These are phyloP conservation scores for Keithomyces neogunnii DNA, from an alignment of 2,329 filamentous ascomycete species.

Conservation along the genomic window DNA sequence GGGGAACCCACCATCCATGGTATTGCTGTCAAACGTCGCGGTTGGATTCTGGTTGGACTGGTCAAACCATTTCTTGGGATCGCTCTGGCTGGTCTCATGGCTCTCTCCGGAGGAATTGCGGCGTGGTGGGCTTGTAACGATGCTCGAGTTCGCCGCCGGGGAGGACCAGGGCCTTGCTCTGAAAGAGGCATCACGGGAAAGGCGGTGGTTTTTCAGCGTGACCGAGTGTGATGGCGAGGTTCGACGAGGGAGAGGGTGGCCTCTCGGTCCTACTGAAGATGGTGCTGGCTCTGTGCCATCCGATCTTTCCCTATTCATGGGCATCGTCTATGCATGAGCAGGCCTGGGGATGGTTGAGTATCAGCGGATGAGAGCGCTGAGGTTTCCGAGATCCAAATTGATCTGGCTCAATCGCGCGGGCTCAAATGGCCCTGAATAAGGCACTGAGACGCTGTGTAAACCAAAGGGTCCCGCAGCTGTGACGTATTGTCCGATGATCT, in stretches of 20 bases:
- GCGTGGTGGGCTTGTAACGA: slow-evolving; percentile 15
- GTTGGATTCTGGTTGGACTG: slow-evolving; percentile 41
- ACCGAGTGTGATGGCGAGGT: slow-evolving; percentile 36
- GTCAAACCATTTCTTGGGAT: slow-evolving; percentile 47
- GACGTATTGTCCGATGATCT: neutral
- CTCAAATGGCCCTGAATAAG: neutral
- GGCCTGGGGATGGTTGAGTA: neutral
- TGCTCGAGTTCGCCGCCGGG: slow-evolving; percentile 11
- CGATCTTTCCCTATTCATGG: slow-evolving; percentile 14
- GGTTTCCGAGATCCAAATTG: neutral
- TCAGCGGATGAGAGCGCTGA: neutral
- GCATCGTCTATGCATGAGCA: slow-evolving; percentile 20
- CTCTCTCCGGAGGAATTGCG: slow-evolving; percentile 42
- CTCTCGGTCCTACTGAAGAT: slow-evolving; percentile 15
- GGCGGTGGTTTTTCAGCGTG: slow-evolving; percentile 37
- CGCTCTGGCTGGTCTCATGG: slow-evolving; percentile 38
- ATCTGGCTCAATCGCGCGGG: neutral
- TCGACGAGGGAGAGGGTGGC: slow-evolving; percentile 36
- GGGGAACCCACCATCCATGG: slow-evolving; percentile 38
- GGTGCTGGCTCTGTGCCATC: slow-evolving; percentile 17
- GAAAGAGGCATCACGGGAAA: slow-evolving; percentile 33
- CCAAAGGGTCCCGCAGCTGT: neutral
- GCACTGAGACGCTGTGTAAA: neutral
- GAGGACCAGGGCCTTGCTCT: slow-evolving; percentile 18
- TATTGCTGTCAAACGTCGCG: slow-evolving; percentile 29